Conservation (phyloP, 2,329 filamentous ascomycete genomes). For the Fusarium foetens region DNA sequence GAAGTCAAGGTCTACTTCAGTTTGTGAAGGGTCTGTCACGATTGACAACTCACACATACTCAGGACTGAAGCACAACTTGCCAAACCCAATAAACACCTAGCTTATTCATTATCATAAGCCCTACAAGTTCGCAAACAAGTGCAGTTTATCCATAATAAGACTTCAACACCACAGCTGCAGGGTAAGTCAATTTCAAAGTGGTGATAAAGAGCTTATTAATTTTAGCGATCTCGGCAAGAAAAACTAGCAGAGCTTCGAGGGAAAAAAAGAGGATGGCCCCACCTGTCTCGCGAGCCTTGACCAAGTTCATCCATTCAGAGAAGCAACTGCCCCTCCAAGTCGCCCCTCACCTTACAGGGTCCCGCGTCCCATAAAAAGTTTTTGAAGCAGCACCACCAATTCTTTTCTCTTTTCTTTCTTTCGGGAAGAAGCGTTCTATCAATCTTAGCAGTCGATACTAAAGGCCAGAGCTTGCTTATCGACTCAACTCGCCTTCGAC, state of each 20-base stretch:
- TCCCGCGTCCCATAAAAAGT: conserved; percentile 52
- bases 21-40: conserved; percentile 40
- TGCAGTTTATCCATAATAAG: background rate
- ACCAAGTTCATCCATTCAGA: background rate
- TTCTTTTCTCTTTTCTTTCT: conserved; percentile 57
- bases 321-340: conserved; percentile 29
- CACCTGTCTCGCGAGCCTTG: background rate
- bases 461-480: conserved; percentile 46
- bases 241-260: conserved; percentile 9
- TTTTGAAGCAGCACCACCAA: conserved; percentile 47
- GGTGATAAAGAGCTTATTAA: background rate
- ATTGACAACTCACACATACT: background rate
- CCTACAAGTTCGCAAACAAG: background rate
- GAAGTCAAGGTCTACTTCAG: conserved; percentile 71
- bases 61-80: background rate
- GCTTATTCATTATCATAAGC: background rate
- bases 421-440: conserved; percentile 64
- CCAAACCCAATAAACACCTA: background rate
- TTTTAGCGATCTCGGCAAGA: conserved; percentile 1
- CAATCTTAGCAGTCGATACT: conserved; percentile 52
- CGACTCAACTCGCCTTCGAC: conserved; percentile 54
- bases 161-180: background rate
- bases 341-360: conserved; percentile 30
- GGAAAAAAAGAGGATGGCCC: background rate
- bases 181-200: background rate